Percentiles rank a stretch among this genome's conserved stretches.
Evolutionary conservation across 2,329 filamentous ascomycete species (phyloP).

Genomic region (Alternaria gaisen): DNA sequence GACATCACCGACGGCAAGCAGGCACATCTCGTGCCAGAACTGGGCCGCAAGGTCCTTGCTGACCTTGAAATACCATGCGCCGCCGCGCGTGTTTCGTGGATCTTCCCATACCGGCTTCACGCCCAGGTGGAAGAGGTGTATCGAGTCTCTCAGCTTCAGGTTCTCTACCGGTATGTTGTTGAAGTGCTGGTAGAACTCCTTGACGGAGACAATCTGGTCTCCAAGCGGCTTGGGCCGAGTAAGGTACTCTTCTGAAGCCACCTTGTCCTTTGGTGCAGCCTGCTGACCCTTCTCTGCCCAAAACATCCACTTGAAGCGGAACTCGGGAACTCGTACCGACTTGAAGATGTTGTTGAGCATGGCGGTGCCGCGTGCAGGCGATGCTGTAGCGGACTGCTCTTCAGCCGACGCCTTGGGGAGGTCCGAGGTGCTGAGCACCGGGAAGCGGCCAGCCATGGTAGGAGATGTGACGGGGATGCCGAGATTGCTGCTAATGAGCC

Average conservation of each 20-base stretch:
- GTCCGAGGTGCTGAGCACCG: slow-evolving; percentile 48
- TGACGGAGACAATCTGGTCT: slow-evolving; percentile 56
- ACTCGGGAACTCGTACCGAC: slow-evolving; percentile 58
- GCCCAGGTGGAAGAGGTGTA: slow-evolving; percentile 82
- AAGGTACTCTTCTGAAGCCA: slow-evolving; percentile 51
- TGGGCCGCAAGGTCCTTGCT: slow-evolving; percentile 75
- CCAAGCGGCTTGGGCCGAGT: slow-evolving; percentile 56
- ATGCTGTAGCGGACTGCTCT: slow-evolving; percentile 68
- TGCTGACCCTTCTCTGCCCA: slow-evolving; percentile 58
- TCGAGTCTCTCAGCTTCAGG: slow-evolving; percentile 71
- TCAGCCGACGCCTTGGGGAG: slow-evolving; percentile 70
- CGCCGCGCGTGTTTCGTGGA: slow-evolving; percentile 82
- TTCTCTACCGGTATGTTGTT: slow-evolving; percentile 80
- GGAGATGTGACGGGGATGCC: slow-evolving; percentile 1
- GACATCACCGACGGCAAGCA: slow-evolving; percentile 84
- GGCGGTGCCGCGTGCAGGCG: slow-evolving; percentile 78
- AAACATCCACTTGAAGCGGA: slow-evolving; percentile 62
- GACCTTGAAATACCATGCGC: slow-evolving; percentile 92
- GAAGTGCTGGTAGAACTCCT: slow-evolving; percentile 61
- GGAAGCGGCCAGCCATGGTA: slow-evolving; percentile 46
- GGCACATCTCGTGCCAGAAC: slow-evolving; percentile 82
- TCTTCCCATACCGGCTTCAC: slow-evolving; percentile 89
- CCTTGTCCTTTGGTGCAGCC: slow-evolving; percentile 32
- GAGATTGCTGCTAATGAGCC: slow-evolving; percentile 6
- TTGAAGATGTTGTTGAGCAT: slow-evolving; percentile 65